phyloP scores from a whole-genome alignment of 108 stramenopile genomes.

The Skeletonema marinoi region DNA sequence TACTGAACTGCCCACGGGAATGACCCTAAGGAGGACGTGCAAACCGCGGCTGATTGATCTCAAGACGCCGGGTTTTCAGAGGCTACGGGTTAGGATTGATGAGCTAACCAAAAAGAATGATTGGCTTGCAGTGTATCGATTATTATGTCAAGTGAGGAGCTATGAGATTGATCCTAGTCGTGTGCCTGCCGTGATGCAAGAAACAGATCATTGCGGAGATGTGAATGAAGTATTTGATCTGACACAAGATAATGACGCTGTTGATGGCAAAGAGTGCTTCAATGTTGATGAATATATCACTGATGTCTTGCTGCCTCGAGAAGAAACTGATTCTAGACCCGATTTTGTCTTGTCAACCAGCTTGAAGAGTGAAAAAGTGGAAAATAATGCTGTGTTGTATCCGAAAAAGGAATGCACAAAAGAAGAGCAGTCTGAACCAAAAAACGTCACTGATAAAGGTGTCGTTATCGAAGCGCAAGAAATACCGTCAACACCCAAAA shows the following conservation, averaged over 20 bases:
- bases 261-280: not conserved
- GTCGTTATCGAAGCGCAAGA: not conserved
- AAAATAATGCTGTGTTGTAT: not conserved
- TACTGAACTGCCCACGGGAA: constrained; percentile 16
- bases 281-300: constrained; percentile 20
- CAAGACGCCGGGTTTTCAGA: constrained; percentile 12
- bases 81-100: constrained; percentile 19
- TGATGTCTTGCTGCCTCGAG: not conserved
- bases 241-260: constrained; percentile 12
- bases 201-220: not conserved
- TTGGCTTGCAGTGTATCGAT: constrained; percentile 15
- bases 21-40: constrained; percentile 21
- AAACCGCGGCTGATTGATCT: constrained; percentile 18
- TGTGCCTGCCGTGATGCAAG: constrained; percentile 8
- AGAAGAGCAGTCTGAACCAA: too few relatives aligned
- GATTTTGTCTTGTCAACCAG: not conserved
- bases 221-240: constrained; percentile 19
- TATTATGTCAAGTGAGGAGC: constrained; percentile 22
- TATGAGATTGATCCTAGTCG: constrained; percentile 30
- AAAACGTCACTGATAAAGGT: not conserved
- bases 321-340: not conserved
- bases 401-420: not conserved
- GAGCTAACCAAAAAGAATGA: constrained; percentile 4
- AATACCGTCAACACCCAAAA: not conserved
- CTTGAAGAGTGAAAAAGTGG: not conserved